Evolutionary conservation across 108 stramenopile genomes (phyloP).

Genomic region (Nannochloropsis granulata): DNA sequence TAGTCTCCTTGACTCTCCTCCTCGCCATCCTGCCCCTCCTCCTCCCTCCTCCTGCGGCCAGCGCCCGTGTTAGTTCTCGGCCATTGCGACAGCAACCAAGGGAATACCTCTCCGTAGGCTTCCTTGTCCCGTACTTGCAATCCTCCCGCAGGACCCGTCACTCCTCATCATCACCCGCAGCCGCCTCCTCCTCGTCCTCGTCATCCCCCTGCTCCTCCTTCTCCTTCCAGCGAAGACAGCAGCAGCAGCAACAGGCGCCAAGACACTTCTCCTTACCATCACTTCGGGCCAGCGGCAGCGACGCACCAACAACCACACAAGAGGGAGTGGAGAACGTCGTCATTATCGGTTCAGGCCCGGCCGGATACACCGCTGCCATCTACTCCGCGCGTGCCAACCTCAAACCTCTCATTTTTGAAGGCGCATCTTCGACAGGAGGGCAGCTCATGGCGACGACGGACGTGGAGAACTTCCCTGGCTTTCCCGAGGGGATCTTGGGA

Average conservation of each 20-base stretch:
- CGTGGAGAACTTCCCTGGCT: constrained; percentile 28
- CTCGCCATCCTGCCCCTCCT: background rate
- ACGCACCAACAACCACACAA: background rate
- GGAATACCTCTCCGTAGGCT: background rate
- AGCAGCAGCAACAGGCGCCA: too few species aligned
- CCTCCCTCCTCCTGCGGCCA: background rate
- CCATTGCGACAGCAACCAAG: background rate
- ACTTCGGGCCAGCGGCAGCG: too few species aligned
- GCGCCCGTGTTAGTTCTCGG: background rate
- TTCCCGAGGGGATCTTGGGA: constrained; percentile 9
- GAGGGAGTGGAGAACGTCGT: constrained; percentile 16
- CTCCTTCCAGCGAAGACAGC: too few species aligned
- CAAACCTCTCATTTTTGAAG: constrained; percentile 26
- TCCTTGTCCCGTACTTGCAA: background rate
- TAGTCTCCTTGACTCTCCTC: background rate
- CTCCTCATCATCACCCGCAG: background rate
- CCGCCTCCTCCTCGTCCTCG: background rate
- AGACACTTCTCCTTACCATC: too few species aligned
- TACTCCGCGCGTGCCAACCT: constrained; percentile 28
- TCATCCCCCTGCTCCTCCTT: background rate
- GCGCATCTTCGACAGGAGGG: constrained; percentile 14
- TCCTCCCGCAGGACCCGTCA: background rate
- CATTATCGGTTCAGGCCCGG: constrained; percentile 27
- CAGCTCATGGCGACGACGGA: constrained; percentile 32
- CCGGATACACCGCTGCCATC: constrained; percentile 28